phyloP scores from a whole-genome alignment of 495 filamentous ascomycete species.

The Monascus purpureus region DNA sequence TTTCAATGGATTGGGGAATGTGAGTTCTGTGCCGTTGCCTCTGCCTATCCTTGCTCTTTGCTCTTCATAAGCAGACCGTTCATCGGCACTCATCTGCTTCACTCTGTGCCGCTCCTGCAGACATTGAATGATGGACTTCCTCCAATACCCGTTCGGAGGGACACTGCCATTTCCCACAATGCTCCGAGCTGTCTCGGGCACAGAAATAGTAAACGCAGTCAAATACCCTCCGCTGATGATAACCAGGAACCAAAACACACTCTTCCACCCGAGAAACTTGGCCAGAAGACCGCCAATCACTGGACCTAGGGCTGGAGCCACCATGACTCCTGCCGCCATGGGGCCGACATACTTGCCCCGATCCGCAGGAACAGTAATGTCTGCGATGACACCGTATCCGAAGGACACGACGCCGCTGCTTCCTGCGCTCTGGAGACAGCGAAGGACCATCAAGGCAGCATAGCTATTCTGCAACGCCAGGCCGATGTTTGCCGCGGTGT shows the following conservation, averaged over 20 bases:
- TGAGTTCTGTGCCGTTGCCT: constrained; percentile 32
- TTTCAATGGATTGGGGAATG: constrained; percentile 52
- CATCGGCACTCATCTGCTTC: constrained; percentile 8
- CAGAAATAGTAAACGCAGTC: constrained; percentile 31
- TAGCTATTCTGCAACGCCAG: constrained; percentile 47
- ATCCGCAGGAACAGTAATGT: constrained; percentile 43
- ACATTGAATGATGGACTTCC: constrained; percentile 26
- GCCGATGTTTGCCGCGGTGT: constrained; percentile 48
- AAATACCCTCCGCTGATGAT: constrained; percentile 18
- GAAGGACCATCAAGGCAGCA: constrained; percentile 43
- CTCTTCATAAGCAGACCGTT: constrained; percentile 9
- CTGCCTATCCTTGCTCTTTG: constrained; percentile 11
- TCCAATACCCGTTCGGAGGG: constrained; percentile 16
- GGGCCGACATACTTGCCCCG: constrained; percentile 45
- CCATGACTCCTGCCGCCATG: constrained; percentile 14
- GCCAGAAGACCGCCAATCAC: constrained; percentile 27
- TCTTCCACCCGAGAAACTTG: constrained; percentile 23
- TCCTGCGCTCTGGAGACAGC: constrained; percentile 49
- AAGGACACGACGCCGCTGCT: constrained; percentile 39
- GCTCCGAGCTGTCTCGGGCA: constrained; percentile 57
- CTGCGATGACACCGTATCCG: constrained; percentile 45
- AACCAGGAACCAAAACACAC: constrained; percentile 32
- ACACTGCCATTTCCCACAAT: constrained; percentile 54
- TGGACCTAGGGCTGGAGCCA: constrained; percentile 21
- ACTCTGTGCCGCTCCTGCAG: constrained; percentile 9